phyloP scores from a whole-genome alignment of 148 eudicot genomes.

The Fagopyrum tataricum region DNA sequence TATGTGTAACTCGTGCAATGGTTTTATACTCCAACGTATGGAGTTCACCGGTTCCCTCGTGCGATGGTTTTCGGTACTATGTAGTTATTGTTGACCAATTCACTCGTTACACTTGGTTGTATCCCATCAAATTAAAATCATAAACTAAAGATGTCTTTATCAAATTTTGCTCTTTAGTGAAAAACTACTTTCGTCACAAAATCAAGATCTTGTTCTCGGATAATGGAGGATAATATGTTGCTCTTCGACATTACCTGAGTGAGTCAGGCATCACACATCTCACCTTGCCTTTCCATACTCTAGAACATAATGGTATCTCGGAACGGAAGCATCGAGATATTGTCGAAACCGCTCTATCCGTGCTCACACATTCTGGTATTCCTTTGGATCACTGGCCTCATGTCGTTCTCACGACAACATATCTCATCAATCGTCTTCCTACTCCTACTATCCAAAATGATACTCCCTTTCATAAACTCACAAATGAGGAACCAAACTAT shows the following conservation, averaged over 20 bases:
- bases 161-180: not conserved
- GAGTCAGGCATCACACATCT: not conserved
- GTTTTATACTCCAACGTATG: not conserved
- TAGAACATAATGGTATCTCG: not conserved
- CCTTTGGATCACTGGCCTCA: not conserved
- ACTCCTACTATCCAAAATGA: not conserved
- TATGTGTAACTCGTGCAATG: not conserved
- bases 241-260: not conserved
- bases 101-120: not conserved
- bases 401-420: not conserved
- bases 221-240: no score
- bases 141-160: not conserved
- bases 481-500: not conserved
- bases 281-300: not conserved
- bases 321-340: not conserved
- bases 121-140: not conserved
- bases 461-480: not conserved
- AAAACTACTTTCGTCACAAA: not conserved
- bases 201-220: not conserved
- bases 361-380: no score
- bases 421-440: not conserved
- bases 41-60: not conserved
- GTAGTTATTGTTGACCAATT: not conserved
- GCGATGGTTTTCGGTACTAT: not conserved
- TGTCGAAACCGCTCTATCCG: not conserved